Evolutionary conservation across 495 filamentous ascomycete genomes (phyloP), one percentile per base, ranked within the genome.

Genomic region (Trichoderma reesei): DNA sequence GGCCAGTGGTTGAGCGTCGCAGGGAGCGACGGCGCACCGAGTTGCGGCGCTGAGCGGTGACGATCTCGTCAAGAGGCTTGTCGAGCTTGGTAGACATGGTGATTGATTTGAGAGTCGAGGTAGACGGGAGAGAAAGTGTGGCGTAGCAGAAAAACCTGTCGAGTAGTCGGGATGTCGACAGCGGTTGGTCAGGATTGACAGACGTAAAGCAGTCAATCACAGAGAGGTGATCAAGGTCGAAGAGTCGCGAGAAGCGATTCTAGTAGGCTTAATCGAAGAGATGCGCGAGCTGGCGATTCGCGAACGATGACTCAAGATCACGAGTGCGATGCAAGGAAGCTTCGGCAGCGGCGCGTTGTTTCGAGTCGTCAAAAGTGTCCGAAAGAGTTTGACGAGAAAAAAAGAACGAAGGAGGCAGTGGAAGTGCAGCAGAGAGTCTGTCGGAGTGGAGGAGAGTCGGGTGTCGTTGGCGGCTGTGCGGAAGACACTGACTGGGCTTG

Each of bases 71-170:
- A 64, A 98, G 86, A 79, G 91, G 90, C 80, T 92, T 85, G 74
- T 97, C 91, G 68, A 98, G 87, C 79, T 97, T 98, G 75, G 84
- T 86, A 79, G 91, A 90, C 92, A 96, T 96, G 63, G 67, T 86
- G 77, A 75, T 71, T 68, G 64, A 60, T 62, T 67, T 68, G 38
- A 11, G 11, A 1, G 38, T 39, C 38, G 38, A 39, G 67, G 65
- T 72, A 59, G 46, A 56, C 65, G 48, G 65, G 11, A 64, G 65
- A 39, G 26, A 26, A 26, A 60, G 42, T 69, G 42, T 71, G 41
- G 37, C 26, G 37, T 46, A 7, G 26, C 13, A 42, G 64, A 64
- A 65, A 60, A 59, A 42, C 59, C 41, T 63, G 41, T 46, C 31
- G 60, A 61, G 34, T n/a, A 61, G 34, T n/a, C 1, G 39, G 8